Base-by-base conservation (phyloP, 768 basidiomycete species). In the Cystofilobasidium capitatum region DNA sequence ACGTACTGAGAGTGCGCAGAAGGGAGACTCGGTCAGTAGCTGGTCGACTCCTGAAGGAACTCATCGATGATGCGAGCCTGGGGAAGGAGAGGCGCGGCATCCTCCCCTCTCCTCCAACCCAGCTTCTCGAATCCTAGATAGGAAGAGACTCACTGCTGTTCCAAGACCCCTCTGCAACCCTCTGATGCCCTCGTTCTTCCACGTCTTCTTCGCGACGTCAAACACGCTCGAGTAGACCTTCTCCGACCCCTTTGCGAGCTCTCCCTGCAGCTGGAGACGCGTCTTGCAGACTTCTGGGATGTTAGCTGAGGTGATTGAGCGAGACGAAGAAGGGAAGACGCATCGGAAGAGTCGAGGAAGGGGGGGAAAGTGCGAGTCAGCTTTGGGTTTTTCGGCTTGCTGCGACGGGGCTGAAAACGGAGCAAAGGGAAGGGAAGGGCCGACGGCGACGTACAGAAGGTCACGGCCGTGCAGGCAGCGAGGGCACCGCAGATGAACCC, bases 251-350 rank as follows among this genome's bases (percentile, higher is more conserved):
- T 87, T 91, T 39, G 88, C 85, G 14, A 99, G 83, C 77, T 98
- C 96, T 31, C 94, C 96, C 75, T 98, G 92, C 31, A 99, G 83
- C 76, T 99, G 96, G 60, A 99, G 79, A 64, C 94, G 87, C 47
- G 96, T 98, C 79, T 98, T 98, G 54, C 89, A 88, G 26, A 92
- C 90, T 73, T 78, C 76, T 14, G 76, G 76, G 29, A 76, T 74
- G 62, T 73, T 73, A 7, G 71, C 65, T 70, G 62, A 17, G 49
- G 6, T 37, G n/a, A 10, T 20, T 35, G 64, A 59, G 29, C 29
- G 31, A 17, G 35, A 58, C 10, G 64, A 33, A 26, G 45, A 16
- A 60, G 31, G 26, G n/a, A 40, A 33, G 39, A 31, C 42, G 59
- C 17, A 64, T 77, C 76, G 47, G 70, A 70, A 44, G 70, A 71